These are phyloP conservation scores for Lanzia echinophila DNA, from an alignment of 2,329 filamentous ascomycete species.

Conservation along the genomic window DNA sequence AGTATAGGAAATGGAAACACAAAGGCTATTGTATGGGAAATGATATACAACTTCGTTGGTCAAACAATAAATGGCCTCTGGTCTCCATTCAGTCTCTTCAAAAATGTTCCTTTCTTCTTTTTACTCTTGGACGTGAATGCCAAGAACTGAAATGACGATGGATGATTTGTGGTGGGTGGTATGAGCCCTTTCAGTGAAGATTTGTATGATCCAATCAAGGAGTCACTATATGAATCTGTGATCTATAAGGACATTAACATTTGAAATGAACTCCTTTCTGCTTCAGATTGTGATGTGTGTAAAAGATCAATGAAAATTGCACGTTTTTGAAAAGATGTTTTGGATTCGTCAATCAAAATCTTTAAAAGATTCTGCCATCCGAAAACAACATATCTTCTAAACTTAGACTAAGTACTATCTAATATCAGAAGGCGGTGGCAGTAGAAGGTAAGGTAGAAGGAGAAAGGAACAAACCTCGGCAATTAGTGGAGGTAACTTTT, in stretches of 20 bases:
- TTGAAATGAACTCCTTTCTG: background rate
- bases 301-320: constrained; percentile 4
- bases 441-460: too few species aligned
- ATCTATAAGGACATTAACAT: too few species aligned
- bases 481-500: too few species aligned
- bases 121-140: too few species aligned
- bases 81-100: constrained; percentile 26
- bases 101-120: background rate
- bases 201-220: too few species aligned
- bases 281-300: background rate
- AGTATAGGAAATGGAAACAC: background rate
- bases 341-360: background rate
- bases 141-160: too few species aligned
- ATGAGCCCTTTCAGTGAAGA: too few species aligned
- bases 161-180: too few species aligned
- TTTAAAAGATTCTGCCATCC: background rate
- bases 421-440: background rate
- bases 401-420: too few species aligned
- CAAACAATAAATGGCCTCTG: constrained; percentile 19
- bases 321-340: background rate
- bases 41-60: constrained; percentile 24
- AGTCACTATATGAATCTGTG: too few species aligned
- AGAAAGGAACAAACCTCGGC: too few species aligned
- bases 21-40: constrained; percentile 18
- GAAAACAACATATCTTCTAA: too few species aligned